Conservation (phyloP, 2,329 filamentous ascomycete species). For the Shiraia sp. region DNA sequence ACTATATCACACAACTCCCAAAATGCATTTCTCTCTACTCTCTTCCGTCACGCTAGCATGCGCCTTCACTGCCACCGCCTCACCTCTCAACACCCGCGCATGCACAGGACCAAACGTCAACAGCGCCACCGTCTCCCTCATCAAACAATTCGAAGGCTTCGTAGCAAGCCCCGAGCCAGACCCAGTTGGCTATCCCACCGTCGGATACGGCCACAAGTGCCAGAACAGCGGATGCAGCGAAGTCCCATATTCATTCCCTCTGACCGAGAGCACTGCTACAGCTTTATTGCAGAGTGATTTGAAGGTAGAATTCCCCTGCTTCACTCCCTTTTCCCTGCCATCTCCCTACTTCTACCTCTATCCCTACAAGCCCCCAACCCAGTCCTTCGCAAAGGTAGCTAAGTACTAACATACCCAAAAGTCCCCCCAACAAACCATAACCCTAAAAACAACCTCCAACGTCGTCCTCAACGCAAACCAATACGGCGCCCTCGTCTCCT, state of each 20-base stretch:
- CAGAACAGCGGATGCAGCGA: slow-evolving; percentile 48
- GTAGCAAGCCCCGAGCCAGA: slow-evolving; percentile 41
- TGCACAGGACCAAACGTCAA: slow-evolving; percentile 35
- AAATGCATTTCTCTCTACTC: neutral
- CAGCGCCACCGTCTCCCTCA: slow-evolving; percentile 39
- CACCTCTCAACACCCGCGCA: slow-evolving; percentile 10
- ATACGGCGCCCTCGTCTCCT: slow-evolving; percentile 57
- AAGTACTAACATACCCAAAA: too few relatives aligned
- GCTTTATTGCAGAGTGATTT: slow-evolving; percentile 49
- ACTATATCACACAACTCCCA: neutral
- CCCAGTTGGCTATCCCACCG: slow-evolving; percentile 53
- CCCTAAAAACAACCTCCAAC: slow-evolving; percentile 13
- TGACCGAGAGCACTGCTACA: slow-evolving; percentile 48
- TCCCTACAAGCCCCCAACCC: too few relatives aligned
- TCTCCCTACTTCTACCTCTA: neutral
- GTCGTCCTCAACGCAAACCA: slow-evolving; percentile 56
- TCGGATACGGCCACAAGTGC: slow-evolving; percentile 58
- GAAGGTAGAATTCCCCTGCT: too few relatives aligned
- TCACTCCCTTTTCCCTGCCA: neutral
- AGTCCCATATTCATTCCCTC: slow-evolving; percentile 52
- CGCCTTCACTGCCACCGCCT: slow-evolving; percentile 4
- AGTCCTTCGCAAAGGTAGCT: too few relatives aligned
- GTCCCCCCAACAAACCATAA: slow-evolving; percentile 24
- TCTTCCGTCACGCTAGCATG: slow-evolving; percentile 5
- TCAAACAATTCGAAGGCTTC: slow-evolving; percentile 47